Percentiles rank a stretch among this genome's conserved stretches.
These are phyloP conservation scores for Torulaspora microellipsoides DNA, from an alignment of 805 yeast species.

Conservation along the genomic window DNA sequence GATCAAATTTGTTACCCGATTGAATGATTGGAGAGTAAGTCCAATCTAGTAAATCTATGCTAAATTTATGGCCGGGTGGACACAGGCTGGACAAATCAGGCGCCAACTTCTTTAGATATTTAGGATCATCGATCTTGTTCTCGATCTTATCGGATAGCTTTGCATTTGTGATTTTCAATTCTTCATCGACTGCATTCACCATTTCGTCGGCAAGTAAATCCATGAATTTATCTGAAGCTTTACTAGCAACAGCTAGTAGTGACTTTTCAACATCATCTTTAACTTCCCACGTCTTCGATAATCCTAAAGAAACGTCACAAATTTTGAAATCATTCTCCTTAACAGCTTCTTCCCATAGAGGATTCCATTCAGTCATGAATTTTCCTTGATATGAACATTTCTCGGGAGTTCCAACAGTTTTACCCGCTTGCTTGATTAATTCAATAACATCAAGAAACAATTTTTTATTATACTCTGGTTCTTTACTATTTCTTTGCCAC, in stretches of 20 bases:
- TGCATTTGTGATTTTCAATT: conserved; percentile 64
- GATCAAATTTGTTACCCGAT: conserved; percentile 80
- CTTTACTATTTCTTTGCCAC: conserved; percentile 72
- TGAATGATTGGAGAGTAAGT: conserved; percentile 88
- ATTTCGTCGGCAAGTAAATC: conserved; percentile 80
- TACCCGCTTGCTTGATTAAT: conserved; percentile 43
- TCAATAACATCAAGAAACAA: conserved; percentile 54
- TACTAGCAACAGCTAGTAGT: conserved; percentile 63
- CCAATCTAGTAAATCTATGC: conserved; percentile 80
- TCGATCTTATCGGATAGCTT: conserved; percentile 73
- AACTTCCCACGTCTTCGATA: conserved; percentile 57
- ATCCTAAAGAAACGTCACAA: conserved; percentile 50
- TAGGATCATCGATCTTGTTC: conserved; percentile 73
- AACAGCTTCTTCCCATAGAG: conserved; percentile 38
- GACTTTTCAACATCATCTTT: conserved; percentile 79
- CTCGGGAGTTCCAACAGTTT: conserved; percentile 58
- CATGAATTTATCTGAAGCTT: conserved; percentile 74
- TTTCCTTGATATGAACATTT: conserved; percentile 82
- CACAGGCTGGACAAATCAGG: conserved; percentile 38
- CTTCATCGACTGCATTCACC: conserved; percentile 85
- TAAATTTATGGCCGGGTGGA: conserved; percentile 58
- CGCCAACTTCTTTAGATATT: conserved; percentile 55
- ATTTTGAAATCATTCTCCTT: conserved; percentile 38
- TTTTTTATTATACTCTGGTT: conserved; percentile 65
- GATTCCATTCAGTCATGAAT: conserved; percentile 76